Base-by-base conservation (phyloP, 2,329 filamentous ascomycete genomes). In the Metarhizium humberi region DNA sequence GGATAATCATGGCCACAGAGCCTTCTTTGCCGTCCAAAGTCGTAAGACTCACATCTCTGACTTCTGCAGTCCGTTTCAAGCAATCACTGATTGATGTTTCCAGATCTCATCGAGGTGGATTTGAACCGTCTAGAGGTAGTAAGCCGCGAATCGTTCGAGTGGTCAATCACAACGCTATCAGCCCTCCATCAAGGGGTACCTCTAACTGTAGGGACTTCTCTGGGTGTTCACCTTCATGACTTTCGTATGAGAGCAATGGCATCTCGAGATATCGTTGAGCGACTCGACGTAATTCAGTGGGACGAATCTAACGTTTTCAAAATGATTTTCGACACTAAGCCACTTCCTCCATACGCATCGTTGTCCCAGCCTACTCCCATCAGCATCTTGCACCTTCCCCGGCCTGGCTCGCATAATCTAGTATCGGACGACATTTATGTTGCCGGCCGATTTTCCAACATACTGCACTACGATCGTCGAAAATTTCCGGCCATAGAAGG, bases 381-480 rank as follows among this genome's bases (percentile, higher is more conserved):
- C 29, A 90, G 86, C 49, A 91, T 96, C 58, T 74, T 95, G 2
- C 90, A 96, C 66, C 75, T 92, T 32, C 85, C 86, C 14, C 76
- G 74, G 8, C 73, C 81, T 1, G 79, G 78, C 0, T 69, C 74
- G 8, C 68, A 68, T 10, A 72, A 74, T 51, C 76, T 81, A 58
- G 76, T 84, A 18, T 87, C 89, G 51, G 80, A 87, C 57, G 87
- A 94, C 34, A 94, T 97, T 45, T 92, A 92, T 73, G 84, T 96
- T 40, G 90, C 87, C 4, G 92, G 92, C 0, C 83, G 92, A 16
- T 96, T 96, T 67, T 88, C 91, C 4, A 92, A 85, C 63, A 89
- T 96, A 55, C 75, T 96, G 3, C 87, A 90, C 66, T 97, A 96
- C 71, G 91, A 96, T 66, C 82, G 91, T 3, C 86, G 92, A 48